Percentiles rank a stretch among this genome's conserved stretches.
phyloP scores from a whole-genome alignment of 176 grass and related monocot genomes.

The Oryza glaberrima region DNA sequence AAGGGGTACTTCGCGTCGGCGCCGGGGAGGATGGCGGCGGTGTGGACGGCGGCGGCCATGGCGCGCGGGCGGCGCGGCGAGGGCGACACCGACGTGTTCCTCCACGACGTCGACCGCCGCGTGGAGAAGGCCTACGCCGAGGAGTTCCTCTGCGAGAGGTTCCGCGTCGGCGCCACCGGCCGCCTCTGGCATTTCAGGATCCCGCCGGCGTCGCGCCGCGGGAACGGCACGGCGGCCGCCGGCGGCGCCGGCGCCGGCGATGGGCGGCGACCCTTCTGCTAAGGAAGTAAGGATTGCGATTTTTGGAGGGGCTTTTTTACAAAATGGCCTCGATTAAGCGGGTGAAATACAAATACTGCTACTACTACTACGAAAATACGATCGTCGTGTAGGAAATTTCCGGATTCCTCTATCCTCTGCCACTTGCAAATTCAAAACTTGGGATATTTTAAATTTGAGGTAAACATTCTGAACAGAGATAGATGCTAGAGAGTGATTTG shows the following conservation, averaged over 20 bases:
- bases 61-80: slow-evolving; percentile 51
- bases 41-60: slow-evolving; percentile 64
- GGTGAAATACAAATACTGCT: not conserved
- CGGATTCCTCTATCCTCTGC: not conserved
- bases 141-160: slow-evolving; percentile 74
- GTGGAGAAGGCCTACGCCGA: slow-evolving; percentile 66
- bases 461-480: not conserved
- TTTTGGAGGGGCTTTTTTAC: not conserved
- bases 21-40: slow-evolving; percentile 85
- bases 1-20: slow-evolving; percentile 65
- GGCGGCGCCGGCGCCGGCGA: not conserved
- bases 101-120: slow-evolving; percentile 74
- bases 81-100: slow-evolving; percentile 71
- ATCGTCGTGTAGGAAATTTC: not conserved
- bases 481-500: not conserved
- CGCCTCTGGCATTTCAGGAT: slow-evolving; percentile 73
- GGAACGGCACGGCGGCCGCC: not conserved
- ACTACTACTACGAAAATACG: not conserved
- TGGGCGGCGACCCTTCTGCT: slow-evolving; percentile 33
- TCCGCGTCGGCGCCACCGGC: slow-evolving; percentile 48
- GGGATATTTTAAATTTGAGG: not conserved
- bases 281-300: not conserved
- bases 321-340: not conserved
- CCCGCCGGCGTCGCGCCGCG: slow-evolving; percentile 32
- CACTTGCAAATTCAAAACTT: not conserved